Base-by-base conservation (phyloP, 805 yeast species). In the Kodamaea jinghongensis region DNA sequence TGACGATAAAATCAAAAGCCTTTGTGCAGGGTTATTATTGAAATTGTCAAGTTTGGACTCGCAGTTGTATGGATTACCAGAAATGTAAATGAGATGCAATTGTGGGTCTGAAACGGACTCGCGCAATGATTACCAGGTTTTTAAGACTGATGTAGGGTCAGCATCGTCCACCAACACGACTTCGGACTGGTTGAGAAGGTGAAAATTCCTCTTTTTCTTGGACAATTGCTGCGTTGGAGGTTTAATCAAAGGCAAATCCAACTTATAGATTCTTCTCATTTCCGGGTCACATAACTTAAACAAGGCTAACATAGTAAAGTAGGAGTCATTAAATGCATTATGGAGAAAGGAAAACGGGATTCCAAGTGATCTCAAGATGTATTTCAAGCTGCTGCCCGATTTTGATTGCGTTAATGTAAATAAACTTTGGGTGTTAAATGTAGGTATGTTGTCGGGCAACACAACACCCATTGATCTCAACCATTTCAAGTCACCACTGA, bases 241-340 rank as follows among this genome's bases (percentile, higher is more conserved):
- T 5, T 20, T 8, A 20, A 8, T 20, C 23, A 20, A 20, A 20
- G 23, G 23, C 8, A 20, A 20, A 8, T 20, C 23, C 23, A 20
- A 20, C 23, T 6, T 20, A 8, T 20, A 20, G 5, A 8, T 8
- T 20, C 14, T n/a, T 25, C 42, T 39, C 17, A 30, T 28, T 17
- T 34, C 15, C 1, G 42, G 42, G 53, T 81, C 86, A 36, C 78
- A 65, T 42, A 78, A 51, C 26, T 69, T 67, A 50, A 80, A 45
- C 7, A 75, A 70, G n/a, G 75, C 63, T 22, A 74, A 41, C 34
- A 82, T 55, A 0, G 89, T 83, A 46, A 70, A 80, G 49, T 79
- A 77, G 5, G 86, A 78, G 55, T 83, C 90, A 51, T 83, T 83
- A 2, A 81, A 86, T 2, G 85, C 89, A 53, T 83, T 83, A 54